Percentiles rank a stretch among this genome's conserved stretches.
Evolutionary conservation across 768 basidiomycete genomes (phyloP).

Genomic region (Russula sp.): DNA sequence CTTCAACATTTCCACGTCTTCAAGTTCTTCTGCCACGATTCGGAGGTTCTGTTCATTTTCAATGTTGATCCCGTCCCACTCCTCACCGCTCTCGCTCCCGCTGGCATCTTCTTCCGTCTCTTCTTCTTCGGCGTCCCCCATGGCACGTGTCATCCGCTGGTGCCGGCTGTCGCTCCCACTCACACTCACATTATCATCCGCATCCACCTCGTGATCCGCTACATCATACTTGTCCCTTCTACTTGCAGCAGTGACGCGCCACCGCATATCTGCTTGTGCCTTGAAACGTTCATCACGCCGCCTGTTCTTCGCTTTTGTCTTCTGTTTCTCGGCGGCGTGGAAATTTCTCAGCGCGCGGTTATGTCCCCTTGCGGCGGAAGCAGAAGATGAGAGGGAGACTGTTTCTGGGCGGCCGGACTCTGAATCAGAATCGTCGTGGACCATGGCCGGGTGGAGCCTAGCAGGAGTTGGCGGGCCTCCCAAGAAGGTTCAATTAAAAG

Average conservation of each 20-base stretch:
- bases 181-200: conserved; percentile 6
- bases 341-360: conserved; percentile 13
- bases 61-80: conserved; percentile 12
- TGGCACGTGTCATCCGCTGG: conserved; percentile 22
- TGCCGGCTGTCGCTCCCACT: conserved; percentile 7
- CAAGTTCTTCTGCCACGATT: not conserved
- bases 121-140: conserved; percentile 23
- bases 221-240: conserved; percentile 5
- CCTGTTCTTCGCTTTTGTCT: conserved; percentile 18
- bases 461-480: not conserved
- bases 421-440: conserved; percentile 13
- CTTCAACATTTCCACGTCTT: conserved; percentile 2
- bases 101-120: not conserved
- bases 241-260: not conserved
- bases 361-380: conserved; percentile 11
- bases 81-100: conserved; percentile 9
- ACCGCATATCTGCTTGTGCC: conserved; percentile 15
- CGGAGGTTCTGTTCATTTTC: not conserved
- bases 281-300: conserved; percentile 21
- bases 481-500: conserved; percentile 6
- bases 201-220: conserved; percentile 8
- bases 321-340: conserved; percentile 12
- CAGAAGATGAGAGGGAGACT: conserved; percentile 20
- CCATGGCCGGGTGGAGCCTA: not conserved
- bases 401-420: conserved; percentile 21